Percentiles rank a stretch among this genome's conserved stretches.
Evolutionary conservation across 495 filamentous ascomycete genomes (phyloP).

Genomic region (Aspergillus carlsbadensis): DNA sequence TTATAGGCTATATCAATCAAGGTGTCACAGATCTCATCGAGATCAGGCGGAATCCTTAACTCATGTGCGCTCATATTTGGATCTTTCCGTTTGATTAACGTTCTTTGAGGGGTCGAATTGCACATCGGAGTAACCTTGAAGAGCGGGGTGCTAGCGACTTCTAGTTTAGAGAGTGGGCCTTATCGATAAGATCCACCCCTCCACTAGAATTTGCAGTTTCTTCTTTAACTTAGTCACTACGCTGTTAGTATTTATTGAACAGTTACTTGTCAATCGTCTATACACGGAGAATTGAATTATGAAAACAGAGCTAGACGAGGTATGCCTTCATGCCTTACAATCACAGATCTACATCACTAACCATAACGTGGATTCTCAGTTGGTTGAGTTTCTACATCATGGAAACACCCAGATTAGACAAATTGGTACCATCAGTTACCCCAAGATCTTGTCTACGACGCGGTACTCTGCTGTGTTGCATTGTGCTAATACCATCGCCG

Average conservation of each 20-base stretch:
- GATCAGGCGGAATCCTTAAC: slow-evolving; percentile 35
- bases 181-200: slow-evolving; percentile 3
- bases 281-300: slow-evolving; percentile 42
- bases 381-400: slow-evolving; percentile 89
- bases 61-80: neutral
- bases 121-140: too few relatives aligned
- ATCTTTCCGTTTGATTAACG: neutral
- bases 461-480: neutral
- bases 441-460: neutral
- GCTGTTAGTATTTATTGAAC: too few relatives aligned
- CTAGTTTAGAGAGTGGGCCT: neutral
- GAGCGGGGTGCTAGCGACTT: too few relatives aligned
- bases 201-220: neutral
- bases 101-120: neutral
- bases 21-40: slow-evolving; percentile 78
- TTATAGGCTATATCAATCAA: slow-evolving; percentile 70
- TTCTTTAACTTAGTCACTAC: neutral
- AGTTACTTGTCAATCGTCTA: too few relatives aligned
- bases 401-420: slow-evolving; percentile 82
- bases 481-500: slow-evolving; percentile 6
- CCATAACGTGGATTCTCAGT: slow-evolving; percentile 43
- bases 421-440: slow-evolving; percentile 48
- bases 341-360: neutral
- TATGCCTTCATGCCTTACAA: slow-evolving; percentile 29
- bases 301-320: slow-evolving; percentile 83